Conservation (phyloP, 2,329 filamentous ascomycete genomes). For the Polychaeton citri region DNA sequence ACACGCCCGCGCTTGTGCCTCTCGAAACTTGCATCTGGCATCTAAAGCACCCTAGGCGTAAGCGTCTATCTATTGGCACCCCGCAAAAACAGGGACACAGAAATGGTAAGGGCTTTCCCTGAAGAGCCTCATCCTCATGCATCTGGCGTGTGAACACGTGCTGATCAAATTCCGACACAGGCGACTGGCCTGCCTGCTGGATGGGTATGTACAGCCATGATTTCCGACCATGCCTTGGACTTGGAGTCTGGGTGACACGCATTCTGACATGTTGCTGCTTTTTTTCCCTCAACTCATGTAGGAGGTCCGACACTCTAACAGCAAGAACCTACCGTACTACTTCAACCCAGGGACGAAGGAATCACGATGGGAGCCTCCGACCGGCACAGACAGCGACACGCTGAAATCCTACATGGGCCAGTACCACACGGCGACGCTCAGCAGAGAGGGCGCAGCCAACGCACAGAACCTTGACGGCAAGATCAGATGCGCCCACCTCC, state of each 20-base stretch:
- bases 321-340: conserved; percentile 97
- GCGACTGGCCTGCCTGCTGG: conserved; percentile 19
- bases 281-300: too few species aligned
- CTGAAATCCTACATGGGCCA: conserved; percentile 89
- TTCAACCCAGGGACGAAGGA: conserved; percentile 80
- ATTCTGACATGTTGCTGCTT: conserved; percentile 1
- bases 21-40: too few species aligned
- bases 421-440: conserved; percentile 50
- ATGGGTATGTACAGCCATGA: conserved; percentile 13
- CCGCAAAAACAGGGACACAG: too few species aligned
- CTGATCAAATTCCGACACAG: conserved; percentile 6
- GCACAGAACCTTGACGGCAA: conserved; percentile 48
- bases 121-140: too few species aligned
- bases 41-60: too few species aligned
- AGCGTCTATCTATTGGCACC: too few species aligned
- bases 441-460: conserved; percentile 17
- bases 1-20: too few species aligned
- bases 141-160: too few species aligned
- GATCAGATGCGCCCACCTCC: conserved; percentile 82
- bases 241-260: conserved; percentile 1
- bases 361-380: conserved; percentile 89
- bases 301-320: conserved; percentile 94
- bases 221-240: too few species aligned
- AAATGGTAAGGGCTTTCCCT: too few species aligned
- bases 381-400: conserved; percentile 77